These are phyloP conservation scores for Tulasnella sp. DNA, from an alignment of 768 basidiomycete genomes.

Conservation along the genomic window DNA sequence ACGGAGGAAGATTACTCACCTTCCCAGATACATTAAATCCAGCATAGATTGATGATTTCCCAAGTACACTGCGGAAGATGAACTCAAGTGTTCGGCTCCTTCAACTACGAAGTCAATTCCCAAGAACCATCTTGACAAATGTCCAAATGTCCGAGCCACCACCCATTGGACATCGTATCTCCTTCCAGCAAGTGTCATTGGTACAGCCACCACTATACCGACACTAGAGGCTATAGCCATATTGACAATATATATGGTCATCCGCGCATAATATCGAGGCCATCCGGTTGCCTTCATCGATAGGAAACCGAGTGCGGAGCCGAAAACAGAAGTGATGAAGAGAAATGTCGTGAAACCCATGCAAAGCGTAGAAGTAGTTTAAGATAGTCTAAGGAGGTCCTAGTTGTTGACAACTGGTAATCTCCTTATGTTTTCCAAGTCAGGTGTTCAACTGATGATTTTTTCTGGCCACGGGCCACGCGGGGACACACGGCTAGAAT, in stretches of 20 bases:
- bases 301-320: no score
- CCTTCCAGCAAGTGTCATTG: conserved; percentile 17
- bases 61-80: conserved; percentile 61
- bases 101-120: conserved; percentile 66
- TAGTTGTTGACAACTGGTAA: no score
- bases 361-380: no score
- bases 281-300: no score
- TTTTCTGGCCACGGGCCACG: no score
- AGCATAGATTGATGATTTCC: conserved; percentile 91
- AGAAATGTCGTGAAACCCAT: no score
- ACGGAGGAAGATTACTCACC: conserved; percentile 35
- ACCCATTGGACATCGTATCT: conserved; percentile 69
- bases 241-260: background rate
- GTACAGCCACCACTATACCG: background rate
- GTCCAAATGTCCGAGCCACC: conserved; percentile 76
- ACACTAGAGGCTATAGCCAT: background rate
- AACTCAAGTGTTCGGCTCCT: conserved; percentile 66
- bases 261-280: background rate
- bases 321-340: no score
- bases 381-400: no score
- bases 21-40: conserved; percentile 70
- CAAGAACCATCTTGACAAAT: conserved; percentile 45
- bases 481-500: no score
- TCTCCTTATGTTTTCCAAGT: no score
- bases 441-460: no score